A percentile compares a stretch with the other conserved stretches of the same genome.
Evolutionary conservation across 169 alveolate genomes (phyloP).

Genomic region (Blepharisma undulans): DNA sequence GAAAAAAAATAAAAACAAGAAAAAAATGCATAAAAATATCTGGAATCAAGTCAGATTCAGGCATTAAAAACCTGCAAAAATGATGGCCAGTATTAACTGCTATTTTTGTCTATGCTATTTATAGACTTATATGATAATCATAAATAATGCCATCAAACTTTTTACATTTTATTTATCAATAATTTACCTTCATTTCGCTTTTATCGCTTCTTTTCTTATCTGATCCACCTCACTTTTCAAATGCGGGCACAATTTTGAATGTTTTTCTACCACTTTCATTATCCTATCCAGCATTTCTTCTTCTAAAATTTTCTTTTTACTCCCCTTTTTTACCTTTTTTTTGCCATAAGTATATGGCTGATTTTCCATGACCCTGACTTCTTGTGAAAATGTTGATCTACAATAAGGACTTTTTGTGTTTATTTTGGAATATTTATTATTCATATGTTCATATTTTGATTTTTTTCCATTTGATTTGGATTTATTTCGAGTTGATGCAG

Average conservation of each 20-base stretch:
- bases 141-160: background rate
- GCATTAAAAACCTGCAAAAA: background rate
- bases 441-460: background rate
- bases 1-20: constrained; percentile 11
- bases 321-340: background rate
- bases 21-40: background rate
- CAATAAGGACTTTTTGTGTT: constrained; percentile 6
- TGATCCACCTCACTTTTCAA: background rate
- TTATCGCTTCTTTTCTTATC: background rate
- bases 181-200: background rate
- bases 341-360: background rate
- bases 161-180: background rate
- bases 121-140: background rate
- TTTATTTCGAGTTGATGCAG: background rate
- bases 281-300: background rate
- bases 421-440: background rate
- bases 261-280: background rate
- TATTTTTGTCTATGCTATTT: too few species aligned
- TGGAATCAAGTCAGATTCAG: constrained; percentile 4
- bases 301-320: background rate
- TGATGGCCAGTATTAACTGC: background rate
- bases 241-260: background rate
- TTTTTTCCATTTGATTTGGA: background rate
- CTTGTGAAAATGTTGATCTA: background rate
- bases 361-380: background rate